Evolutionary conservation across 2,329 filamentous ascomycete genomes (phyloP), one percentile per base, ranked within the genome.

Genomic region (Leptosphaerulina australis): DNA sequence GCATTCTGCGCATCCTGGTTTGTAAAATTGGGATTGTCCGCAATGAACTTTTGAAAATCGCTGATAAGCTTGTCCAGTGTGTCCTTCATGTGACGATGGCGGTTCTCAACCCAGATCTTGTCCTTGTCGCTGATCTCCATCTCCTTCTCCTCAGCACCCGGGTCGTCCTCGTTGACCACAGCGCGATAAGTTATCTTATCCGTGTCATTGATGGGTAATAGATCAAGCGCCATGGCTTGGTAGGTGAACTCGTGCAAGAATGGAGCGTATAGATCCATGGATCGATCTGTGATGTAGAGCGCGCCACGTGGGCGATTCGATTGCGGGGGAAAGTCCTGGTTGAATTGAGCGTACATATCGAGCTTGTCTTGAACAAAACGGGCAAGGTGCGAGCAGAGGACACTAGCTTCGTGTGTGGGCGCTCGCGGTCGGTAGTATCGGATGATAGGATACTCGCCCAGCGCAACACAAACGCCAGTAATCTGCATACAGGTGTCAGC

Each of bases 21-120:
- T 10, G 90, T 90, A 67, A 97, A 97, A 68, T 97, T 90, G 11
- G 92, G 89, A 69, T 99, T 96, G 53, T 94, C 87, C 33, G 87
- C 85, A 64, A 96, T 83, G 75, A 99, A 99, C 68, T 87, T 92
- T 64, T 91, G 87, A 68, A 99, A 97, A 69, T 97, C 93, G 48
- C 85, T 83, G 80, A 93, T 94, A 53, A 99, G 80, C 73, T 93
- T 95, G 67, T 93, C 90, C 63, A 97, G 92, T 3, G 94, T 94
- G 71, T 97, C 92, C 71, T 96, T 96, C 94, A 99, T 99, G 74
- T 99, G 94, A 43, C 86, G 83, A 74, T 99, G 94, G 45, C 94
- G 83, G 68, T 96, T 96, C 53, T 94, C 90, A 18, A 96, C 87
- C 94, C 94, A 99, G 36, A 99, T 89, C 69, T 87, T 88, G 76